Evolutionary conservation across 805 yeast species (phyloP), one percentile per base, ranked within the genome.

Genomic region (Candida sanyiensis): DNA sequence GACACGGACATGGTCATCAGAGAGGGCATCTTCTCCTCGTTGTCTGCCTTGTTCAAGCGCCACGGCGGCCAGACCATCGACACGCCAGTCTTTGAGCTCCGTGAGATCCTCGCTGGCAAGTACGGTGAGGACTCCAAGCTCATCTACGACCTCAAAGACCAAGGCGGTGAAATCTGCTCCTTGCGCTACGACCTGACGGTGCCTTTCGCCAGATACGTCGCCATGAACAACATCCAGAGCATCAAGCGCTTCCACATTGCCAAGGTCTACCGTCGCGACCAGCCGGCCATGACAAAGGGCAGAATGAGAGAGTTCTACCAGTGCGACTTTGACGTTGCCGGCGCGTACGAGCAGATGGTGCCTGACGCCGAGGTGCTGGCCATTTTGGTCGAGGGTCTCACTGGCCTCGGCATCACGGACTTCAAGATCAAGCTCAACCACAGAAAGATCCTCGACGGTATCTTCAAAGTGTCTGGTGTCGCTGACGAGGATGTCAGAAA

Each of bases 231-330:
- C 54, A 76, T 93, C 45, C 81, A 86, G 52, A 76, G 70, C 57
- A 90, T 93, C 64, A 93, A 93, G 67, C 75, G 99, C 59, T 93
- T 79, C 61, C 99, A 93, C 66, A 86, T 93, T 48, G 98, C 99
- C 51, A 93, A 93, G 63, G 99, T 93, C 39, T 93, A 93, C 67
- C 80, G 99, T 69, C 83, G 99, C 66, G 99, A 93, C 61, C 99
- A 93, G 66, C 99, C 99, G 5, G 99, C 99, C 7, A 93, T 93
- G 98, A 90, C 97, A 37, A 93, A 93, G 66, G 99, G 99, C 45
- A 78, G 99, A 66, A 93, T 93, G 98, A 84, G 99, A 75, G 99
- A 93, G 65, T 93, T 93, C 57, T 93, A 93, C 64, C 99, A 93
- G 67, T 93, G 99, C 70, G 99, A 93, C 67, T 85, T 93, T 54